Percentiles rank a stretch among this genome's conserved stretches.
phyloP scores from a whole-genome alignment of 2,329 filamentous ascomycete species.

The Nemania sp. region DNA sequence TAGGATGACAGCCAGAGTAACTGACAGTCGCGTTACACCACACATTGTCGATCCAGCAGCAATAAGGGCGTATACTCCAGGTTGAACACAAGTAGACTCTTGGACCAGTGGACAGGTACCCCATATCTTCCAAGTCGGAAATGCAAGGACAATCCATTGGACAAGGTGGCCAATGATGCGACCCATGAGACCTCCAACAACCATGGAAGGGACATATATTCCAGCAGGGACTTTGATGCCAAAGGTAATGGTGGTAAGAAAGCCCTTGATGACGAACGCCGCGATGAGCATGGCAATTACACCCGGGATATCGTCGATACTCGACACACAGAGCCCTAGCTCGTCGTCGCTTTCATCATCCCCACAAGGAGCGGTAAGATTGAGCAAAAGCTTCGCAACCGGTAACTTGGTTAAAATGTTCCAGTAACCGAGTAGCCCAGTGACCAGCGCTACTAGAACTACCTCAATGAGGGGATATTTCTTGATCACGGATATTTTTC shows the following conservation, averaged over 20 bases:
- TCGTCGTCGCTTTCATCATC: constrained; percentile 64
- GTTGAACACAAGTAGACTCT: constrained; percentile 85
- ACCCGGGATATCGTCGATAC: constrained; percentile 74
- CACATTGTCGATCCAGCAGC: constrained; percentile 98
- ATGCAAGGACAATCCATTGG: constrained; percentile 78
- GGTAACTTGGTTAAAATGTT: constrained; percentile 87
- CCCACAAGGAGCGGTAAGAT: constrained; percentile 87
- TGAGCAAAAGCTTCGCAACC: constrained; percentile 87
- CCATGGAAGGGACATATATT: constrained; percentile 99
- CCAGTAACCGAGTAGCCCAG: constrained; percentile 89
- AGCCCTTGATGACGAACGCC: constrained; percentile 87
- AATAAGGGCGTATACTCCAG: constrained; percentile 94
- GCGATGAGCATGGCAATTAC: constrained; percentile 73
- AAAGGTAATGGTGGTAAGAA: constrained; percentile 88
- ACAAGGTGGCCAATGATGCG: constrained; percentile 84
- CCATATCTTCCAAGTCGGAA: constrained; percentile 74
- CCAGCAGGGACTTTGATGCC: constrained; percentile 96
- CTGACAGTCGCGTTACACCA: constrained; percentile 88
- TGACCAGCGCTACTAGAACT: constrained; percentile 81
- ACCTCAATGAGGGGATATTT: constrained; percentile 85
- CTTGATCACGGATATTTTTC: constrained; percentile 80
- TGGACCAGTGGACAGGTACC: constrained; percentile 70
- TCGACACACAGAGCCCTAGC: constrained; percentile 77
- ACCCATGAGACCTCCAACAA: constrained; percentile 90
- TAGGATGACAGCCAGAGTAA: constrained; percentile 91